Percentiles rank a stretch among this genome's conserved stretches.
These are phyloP conservation scores for Trapa incisa DNA, from an alignment of 345 rosid genomes.

Conservation along the genomic window DNA sequence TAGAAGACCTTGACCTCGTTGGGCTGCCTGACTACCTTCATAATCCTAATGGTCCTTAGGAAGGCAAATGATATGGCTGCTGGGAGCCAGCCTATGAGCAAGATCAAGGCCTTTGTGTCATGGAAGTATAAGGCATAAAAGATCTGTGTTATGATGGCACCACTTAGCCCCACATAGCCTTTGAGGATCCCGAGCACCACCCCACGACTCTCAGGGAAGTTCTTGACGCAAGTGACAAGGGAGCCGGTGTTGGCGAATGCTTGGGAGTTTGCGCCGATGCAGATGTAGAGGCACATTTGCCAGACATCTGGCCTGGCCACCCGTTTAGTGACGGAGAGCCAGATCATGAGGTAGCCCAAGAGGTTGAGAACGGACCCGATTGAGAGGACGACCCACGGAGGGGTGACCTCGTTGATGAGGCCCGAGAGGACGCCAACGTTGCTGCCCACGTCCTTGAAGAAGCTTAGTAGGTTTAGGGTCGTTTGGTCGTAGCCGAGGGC, in stretches of 20 bases:
- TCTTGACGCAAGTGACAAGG: constrained; percentile 48
- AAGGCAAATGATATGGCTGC: constrained; percentile 37
- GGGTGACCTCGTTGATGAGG: constrained; percentile 49
- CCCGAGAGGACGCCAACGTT: constrained; percentile 49
- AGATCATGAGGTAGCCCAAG: constrained; percentile 58
- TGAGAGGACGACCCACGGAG: constrained; percentile 55
- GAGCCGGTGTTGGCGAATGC: constrained; percentile 50
- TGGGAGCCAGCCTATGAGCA: constrained; percentile 51
- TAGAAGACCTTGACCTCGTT: constrained; percentile 44
- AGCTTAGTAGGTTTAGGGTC: constrained; percentile 45
- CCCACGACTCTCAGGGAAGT: constrained; percentile 54
- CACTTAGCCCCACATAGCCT: constrained; percentile 20
- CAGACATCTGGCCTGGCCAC: constrained; percentile 29
- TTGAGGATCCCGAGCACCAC: constrained; percentile 45
- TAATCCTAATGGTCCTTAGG: constrained; percentile 26
- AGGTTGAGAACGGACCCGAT: constrained; percentile 44
- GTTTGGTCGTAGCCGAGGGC: constrained; percentile 45
- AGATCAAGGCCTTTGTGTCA: constrained; percentile 28
- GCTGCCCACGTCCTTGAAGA: constrained; percentile 52
- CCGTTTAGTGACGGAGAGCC: constrained; percentile 41
- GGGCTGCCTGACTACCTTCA: constrained; percentile 29
- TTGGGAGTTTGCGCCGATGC: constrained; percentile 51
- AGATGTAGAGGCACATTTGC: constrained; percentile 60
- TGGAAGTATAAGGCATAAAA: constrained; percentile 33
- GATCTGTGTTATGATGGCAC: constrained; percentile 45